A percentile compares a stretch with the other conserved stretches of the same genome.
Conservation (phyloP, 768 basidiomycete genomes). For the Leccinum rimulosum region DNA sequence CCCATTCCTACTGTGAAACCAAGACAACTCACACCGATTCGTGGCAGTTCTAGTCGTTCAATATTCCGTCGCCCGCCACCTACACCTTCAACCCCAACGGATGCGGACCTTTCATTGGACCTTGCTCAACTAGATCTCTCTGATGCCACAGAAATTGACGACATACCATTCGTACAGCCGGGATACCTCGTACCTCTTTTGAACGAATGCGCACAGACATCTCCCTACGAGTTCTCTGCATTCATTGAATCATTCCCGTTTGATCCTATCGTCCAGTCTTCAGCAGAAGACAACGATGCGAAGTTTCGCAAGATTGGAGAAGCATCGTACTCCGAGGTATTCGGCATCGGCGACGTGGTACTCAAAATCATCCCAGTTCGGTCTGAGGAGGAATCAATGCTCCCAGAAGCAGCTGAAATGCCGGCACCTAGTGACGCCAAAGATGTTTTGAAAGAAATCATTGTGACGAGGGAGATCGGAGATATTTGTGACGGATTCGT, state of each 20-base stretch:
- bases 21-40: slow-evolving; percentile 72
- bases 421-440: slow-evolving; percentile 71
- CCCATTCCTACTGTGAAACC: slow-evolving; percentile 35
- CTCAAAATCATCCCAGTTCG: slow-evolving; percentile 84
- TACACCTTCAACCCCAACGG: slow-evolving; percentile 57
- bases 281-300: slow-evolving; percentile 28
- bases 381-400: slow-evolving; percentile 39
- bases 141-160: slow-evolving; percentile 47
- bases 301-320: slow-evolving; percentile 88
- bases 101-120: slow-evolving; percentile 42
- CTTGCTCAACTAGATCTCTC: slow-evolving; percentile 42
- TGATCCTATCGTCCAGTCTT: slow-evolving; percentile 58
- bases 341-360: slow-evolving; percentile 85
- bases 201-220: slow-evolving; percentile 67
- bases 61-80: slow-evolving; percentile 40
- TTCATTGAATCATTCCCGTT: slow-evolving; percentile 81
- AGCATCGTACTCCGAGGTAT: slow-evolving; percentile 96
- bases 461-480: slow-evolving; percentile 76
- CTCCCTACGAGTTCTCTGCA: slow-evolving; percentile 73
- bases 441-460: slow-evolving; percentile 78
- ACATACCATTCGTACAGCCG: slow-evolving; percentile 43
- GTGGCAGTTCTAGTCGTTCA: slow-evolving; percentile 37
- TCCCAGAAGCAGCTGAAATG: slow-evolving; percentile 43
- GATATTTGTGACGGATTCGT: slow-evolving; percentile 77
- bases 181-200: slow-evolving; percentile 61